phyloP scores from a whole-genome alignment of 2,329 filamentous ascomycete species.

The Clarireedia monteithiana region DNA sequence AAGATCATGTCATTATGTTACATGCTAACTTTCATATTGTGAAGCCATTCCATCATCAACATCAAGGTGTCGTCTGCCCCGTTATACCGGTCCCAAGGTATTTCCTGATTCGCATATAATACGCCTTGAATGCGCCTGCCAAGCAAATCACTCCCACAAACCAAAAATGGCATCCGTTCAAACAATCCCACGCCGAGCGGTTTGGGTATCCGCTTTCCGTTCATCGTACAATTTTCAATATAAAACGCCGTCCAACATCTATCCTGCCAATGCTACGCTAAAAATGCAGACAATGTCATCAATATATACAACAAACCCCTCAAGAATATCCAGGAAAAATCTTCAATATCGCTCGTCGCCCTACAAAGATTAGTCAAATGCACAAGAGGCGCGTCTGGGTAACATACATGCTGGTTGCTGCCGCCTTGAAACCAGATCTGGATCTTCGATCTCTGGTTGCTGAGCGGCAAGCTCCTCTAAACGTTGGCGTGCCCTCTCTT shows the following conservation, averaged over 20 bases:
- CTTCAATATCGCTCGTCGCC: conserved; percentile 17
- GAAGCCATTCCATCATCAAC: too few relatives aligned
- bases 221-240: background rate
- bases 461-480: conserved; percentile 21
- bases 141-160: too few relatives aligned
- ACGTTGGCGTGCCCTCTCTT: conserved; percentile 19
- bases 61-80: too few relatives aligned
- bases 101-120: too few relatives aligned
- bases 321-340: conserved; percentile 25
- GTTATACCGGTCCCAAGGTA: too few relatives aligned
- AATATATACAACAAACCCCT: background rate
- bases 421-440: conserved; percentile 14
- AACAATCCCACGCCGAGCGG: too few relatives aligned
- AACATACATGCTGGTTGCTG: conserved; percentile 17
- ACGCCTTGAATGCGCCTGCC: too few relatives aligned
- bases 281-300: conserved; percentile 10
- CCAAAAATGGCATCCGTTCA: too few relatives aligned
- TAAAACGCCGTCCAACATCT: conserved; percentile 2
- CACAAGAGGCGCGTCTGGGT: background rate
- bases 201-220: background rate
- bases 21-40: too few relatives aligned
- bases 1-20: too few relatives aligned
- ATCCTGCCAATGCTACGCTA: conserved; percentile 13
- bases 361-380: conserved; percentile 12
- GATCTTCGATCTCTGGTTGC: conserved; percentile 19